Percentiles rank a stretch among this genome's conserved stretches.
phyloP scores from a whole-genome alignment of 345 rosid species.

The Aegle marmelos region DNA sequence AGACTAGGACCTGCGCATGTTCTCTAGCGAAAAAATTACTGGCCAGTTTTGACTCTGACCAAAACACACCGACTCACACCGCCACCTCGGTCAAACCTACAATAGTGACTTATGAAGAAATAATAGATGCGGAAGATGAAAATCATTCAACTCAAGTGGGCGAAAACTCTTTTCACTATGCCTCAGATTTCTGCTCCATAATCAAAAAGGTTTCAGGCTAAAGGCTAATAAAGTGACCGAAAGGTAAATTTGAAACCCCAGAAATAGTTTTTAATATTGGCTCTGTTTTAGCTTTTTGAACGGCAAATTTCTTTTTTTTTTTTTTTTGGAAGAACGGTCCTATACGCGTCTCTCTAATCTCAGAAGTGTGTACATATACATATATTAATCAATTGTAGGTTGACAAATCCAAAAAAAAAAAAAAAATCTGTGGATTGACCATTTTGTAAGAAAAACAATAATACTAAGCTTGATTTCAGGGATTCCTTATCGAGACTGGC shows the following conservation, averaged over 20 bases:
- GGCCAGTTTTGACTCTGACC: conserved; percentile 21
- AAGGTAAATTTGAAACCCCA: not conserved
- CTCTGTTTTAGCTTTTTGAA: not conserved
- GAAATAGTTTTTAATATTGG: not conserved
- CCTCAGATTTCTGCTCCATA: not conserved
- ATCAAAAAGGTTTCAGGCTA: not conserved
- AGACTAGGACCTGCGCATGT: not conserved
- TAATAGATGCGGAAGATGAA: not conserved
- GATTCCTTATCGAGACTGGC: not conserved
- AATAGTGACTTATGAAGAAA: conserved; percentile 1
- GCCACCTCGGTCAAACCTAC: not conserved
- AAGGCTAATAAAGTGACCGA: conserved; percentile 6
- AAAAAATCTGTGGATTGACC: not conserved
- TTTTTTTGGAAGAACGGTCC: conserved; percentile 2
- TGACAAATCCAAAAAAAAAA: no score
- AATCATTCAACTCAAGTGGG: not conserved
- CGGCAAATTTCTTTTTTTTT: not conserved
- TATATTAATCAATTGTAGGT: no score
- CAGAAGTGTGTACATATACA: no score
- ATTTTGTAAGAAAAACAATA: not conserved
- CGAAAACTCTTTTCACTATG: not conserved
- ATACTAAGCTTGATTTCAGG: not conserved
- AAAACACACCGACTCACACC: not conserved
- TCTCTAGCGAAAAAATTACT: not conserved
- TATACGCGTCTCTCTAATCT: not conserved